phyloP scores from a whole-genome alignment of 495 filamentous ascomycete genomes.

The Evansstolkia leycettana region DNA sequence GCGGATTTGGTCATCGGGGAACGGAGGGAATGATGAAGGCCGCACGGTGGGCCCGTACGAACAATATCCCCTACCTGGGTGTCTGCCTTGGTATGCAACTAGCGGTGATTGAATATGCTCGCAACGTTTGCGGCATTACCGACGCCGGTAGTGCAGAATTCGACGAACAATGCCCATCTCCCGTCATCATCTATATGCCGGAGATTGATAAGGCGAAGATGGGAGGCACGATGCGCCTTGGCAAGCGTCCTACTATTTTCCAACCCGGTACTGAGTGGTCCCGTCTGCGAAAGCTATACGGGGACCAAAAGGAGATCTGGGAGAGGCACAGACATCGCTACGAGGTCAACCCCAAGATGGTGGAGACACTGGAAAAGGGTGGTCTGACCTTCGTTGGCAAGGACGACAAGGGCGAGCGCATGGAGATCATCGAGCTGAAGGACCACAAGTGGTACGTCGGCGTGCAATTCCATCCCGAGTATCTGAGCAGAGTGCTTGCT shows the following conservation, averaged over 20 bases:
- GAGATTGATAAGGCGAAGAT: conserved; percentile 63
- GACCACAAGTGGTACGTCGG: conserved; percentile 89
- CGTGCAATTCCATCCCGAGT: conserved; percentile 85
- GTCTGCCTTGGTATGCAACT: conserved; percentile 94
- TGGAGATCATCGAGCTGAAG: conserved; percentile 83
- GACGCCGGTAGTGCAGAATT: conserved; percentile 59
- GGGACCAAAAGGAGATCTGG: conserved; percentile 32
- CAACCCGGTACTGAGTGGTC: conserved; percentile 70
- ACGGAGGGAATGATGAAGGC: conserved; percentile 81
- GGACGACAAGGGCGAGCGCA: conserved; percentile 70
- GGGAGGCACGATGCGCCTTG: conserved; percentile 90
- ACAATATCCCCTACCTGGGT: conserved; percentile 73
- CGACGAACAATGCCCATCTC: conserved; percentile 39
- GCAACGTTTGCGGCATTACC: conserved; percentile 50
- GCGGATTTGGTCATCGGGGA: conserved; percentile 76
- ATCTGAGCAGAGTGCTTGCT: conserved; percentile 55
- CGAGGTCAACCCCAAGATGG: conserved; percentile 32
- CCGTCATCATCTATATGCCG: conserved; percentile 81
- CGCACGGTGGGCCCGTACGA: conserved; percentile 70
- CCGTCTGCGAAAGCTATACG: conserved; percentile 65
- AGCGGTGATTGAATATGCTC: conserved; percentile 82
- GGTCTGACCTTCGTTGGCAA: conserved; percentile 48
- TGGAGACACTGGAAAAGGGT: conserved; percentile 20
- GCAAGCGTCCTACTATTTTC: conserved; percentile 61
- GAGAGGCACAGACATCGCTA: conserved; percentile 37